Base-by-base conservation (phyloP, 1,284 basidiomycete species). In the Thecaphora frezii region DNA sequence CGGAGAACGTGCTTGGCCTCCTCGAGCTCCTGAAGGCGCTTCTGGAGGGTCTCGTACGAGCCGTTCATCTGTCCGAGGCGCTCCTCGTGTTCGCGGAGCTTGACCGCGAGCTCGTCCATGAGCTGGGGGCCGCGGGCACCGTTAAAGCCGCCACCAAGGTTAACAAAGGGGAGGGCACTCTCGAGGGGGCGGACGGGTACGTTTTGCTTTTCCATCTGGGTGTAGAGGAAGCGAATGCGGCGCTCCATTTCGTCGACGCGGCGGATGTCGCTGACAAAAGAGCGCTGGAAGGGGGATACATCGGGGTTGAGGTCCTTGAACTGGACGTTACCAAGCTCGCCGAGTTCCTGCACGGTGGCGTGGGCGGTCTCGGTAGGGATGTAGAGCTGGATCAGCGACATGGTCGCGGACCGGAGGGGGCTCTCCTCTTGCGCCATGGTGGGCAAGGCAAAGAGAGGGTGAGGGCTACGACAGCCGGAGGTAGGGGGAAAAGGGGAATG, bases 371-470 rank as follows among this genome's bases (percentile, higher is more conserved):
- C 96, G 45, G 90, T 89, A 46, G 96, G 96, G 72, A 97, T 90
- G 81, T 94, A 96, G 78, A 99, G 88, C 85, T 98, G 93, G 70
- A 97, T 89, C 82, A 96, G 85, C 84, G 91, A 94, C 93, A 97
- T 97, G 46, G 60, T 66, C 60, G 77, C 77, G 33, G 76, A 77
- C 54, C 76, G 60, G 55, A 77, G 76, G 62, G 77, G 66, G 51
- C 71, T 70, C 58, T 78, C 76, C 42, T 71, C 58, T 39, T 65
- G 59, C 43, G 58, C 55, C 66, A 67, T 66, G 21, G 28, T 51
- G 50, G 39, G 44, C 41, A 33, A 22, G 2, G 22, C 28, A 30
- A 30, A 14, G 28, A 7, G 8, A 14, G 28, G 14, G 28, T 14
- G 8, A 30, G 28, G 28, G 8, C 28, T 30, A 14, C 28, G 28